A percentile compares a stretch with the other conserved stretches of the same genome.
Evolutionary conservation across 2,329 filamentous ascomycete genomes (phyloP).

Genomic region (Colletotrichum siamense): DNA sequence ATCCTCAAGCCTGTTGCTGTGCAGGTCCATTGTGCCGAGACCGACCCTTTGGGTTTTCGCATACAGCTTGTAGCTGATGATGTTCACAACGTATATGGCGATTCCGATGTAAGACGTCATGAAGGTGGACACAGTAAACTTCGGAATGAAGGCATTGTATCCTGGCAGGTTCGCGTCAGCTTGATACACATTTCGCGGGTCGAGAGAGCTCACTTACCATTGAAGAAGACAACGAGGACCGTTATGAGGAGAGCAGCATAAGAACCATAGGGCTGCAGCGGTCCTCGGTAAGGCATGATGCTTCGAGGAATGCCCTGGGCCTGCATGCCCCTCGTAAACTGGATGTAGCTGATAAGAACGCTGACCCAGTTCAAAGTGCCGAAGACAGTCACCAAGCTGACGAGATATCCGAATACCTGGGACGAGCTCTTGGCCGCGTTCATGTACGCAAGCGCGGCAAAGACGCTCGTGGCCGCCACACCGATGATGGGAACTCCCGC

Average conservation of each 20-base stretch:
- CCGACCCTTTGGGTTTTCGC: conserved; percentile 59
- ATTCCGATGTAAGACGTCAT: conserved; percentile 80
- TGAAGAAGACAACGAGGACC: conserved; percentile 60
- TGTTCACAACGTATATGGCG: conserved; percentile 73
- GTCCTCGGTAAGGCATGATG: conserved; percentile 41
- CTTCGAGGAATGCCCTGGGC: conserved; percentile 38
- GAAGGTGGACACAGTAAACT: conserved; percentile 54
- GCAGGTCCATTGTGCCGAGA: conserved; percentile 61
- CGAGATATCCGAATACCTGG: conserved; percentile 30
- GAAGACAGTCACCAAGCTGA: conserved; percentile 41
- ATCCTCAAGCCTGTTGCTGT: background rate
- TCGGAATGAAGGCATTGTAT: conserved; percentile 17
- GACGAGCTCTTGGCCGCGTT: background rate
- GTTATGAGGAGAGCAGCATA: conserved; percentile 39
- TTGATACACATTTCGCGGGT: background rate
- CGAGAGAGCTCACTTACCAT: conserved; percentile 39
- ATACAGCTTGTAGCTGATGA: conserved; percentile 69
- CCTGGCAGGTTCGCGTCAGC: background rate
- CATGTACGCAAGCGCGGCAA: conserved; percentile 40
- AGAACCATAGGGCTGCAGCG: conserved; percentile 42
- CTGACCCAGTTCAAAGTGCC: conserved; percentile 50
- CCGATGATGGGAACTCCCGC: conserved; percentile 44
- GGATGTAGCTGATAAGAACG: conserved; percentile 43
- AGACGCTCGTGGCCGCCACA: conserved; percentile 38
- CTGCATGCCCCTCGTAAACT: conserved; percentile 40